These are phyloP conservation scores for Funneliformis geosporum DNA, from an alignment of 192 early-diverging fungal genomes.

Conservation along the genomic window DNA sequence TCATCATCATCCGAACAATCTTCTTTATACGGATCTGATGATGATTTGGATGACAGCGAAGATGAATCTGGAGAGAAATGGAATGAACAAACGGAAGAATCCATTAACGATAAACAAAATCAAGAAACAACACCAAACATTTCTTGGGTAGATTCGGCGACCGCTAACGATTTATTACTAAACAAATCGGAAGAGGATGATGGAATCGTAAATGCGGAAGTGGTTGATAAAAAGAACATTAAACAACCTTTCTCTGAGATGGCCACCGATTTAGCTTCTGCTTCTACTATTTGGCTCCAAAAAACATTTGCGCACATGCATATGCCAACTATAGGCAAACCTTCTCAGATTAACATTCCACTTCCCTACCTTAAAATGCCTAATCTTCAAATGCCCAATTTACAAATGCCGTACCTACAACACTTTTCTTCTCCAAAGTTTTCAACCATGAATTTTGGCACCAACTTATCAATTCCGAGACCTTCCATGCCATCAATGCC, in stretches of 20 bases:
- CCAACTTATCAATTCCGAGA: slow-evolving; percentile 27
- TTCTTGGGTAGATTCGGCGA: slow-evolving; percentile 29
- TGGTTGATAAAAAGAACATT: slow-evolving; percentile 2
- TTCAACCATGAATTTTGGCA: slow-evolving; percentile 28
- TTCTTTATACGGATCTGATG: not conserved
- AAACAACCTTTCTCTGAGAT: slow-evolving; percentile 36
- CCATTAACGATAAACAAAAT: not conserved
- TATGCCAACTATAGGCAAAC: slow-evolving; percentile 36
- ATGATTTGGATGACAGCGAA: slow-evolving; percentile 35
- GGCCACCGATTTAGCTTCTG: slow-evolving; percentile 37
- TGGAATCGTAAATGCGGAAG: slow-evolving; percentile 29
- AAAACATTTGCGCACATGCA: slow-evolving; percentile 47
- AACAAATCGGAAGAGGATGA: slow-evolving; percentile 24
- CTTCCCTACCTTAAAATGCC: slow-evolving; percentile 33
- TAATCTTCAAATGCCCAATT: slow-evolving; percentile 29
- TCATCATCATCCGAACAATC: slow-evolving; percentile 27
- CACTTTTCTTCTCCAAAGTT: slow-evolving; percentile 30
- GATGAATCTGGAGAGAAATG: slow-evolving; percentile 39
- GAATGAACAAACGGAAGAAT: slow-evolving; percentile 27
- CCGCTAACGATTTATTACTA: not conserved
- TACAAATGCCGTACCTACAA: slow-evolving; percentile 21
- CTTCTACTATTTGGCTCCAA: slow-evolving; percentile 45
- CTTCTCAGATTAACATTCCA: slow-evolving; percentile 25
- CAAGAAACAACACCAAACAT: slow-evolving; percentile 9
- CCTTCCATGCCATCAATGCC: slow-evolving; percentile 32